Percentiles rank a stretch among this genome's conserved stretches.
Evolutionary conservation across 768 basidiomycete species (phyloP).

Genomic region (Suillus fuscotomentosus): DNA sequence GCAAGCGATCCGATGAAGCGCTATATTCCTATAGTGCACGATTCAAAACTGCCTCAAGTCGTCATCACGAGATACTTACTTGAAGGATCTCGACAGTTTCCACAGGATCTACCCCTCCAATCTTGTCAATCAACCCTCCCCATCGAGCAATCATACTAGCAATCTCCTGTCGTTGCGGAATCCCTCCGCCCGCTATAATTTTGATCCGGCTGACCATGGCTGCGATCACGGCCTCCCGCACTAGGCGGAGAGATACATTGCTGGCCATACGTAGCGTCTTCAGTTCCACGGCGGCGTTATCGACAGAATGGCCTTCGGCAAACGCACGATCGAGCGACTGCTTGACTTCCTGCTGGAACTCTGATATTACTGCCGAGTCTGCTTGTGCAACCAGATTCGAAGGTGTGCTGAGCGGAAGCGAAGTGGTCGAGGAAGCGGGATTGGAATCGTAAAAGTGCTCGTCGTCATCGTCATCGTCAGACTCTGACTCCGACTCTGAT

Average conservation of each 20-base stretch:
- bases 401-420: slow-evolving; percentile 40
- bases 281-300: slow-evolving; percentile 91
- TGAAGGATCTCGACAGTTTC: slow-evolving; percentile 81
- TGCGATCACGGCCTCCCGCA: slow-evolving; percentile 86
- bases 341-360: slow-evolving; percentile 76
- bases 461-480: slow-evolving; percentile 41
- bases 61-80: slow-evolving; percentile 38
- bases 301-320: slow-evolving; percentile 85
- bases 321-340: slow-evolving; percentile 91
- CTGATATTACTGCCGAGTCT: slow-evolving; percentile 50
- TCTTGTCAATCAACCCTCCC: slow-evolving; percentile 78
- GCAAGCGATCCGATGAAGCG: slow-evolving; percentile 57
- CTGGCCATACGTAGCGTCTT: slow-evolving; percentile 97
- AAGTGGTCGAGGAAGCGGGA: slow-evolving; percentile 47
- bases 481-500: slow-evolving; percentile 42
- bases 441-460: slow-evolving; percentile 36
- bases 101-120: slow-evolving; percentile 81
- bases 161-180: slow-evolving; percentile 65
- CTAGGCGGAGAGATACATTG: slow-evolving; percentile 85
- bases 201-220: slow-evolving; percentile 75
- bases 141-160: slow-evolving; percentile 65
- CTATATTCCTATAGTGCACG: slow-evolving; percentile 53
- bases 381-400: slow-evolving; percentile 37
- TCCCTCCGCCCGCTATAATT: slow-evolving; percentile 54
- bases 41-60: neutral